Evolutionary conservation across 192 early-diverging fungal species (phyloP).

Genomic region (Martensiomyces pterosporus): DNA sequence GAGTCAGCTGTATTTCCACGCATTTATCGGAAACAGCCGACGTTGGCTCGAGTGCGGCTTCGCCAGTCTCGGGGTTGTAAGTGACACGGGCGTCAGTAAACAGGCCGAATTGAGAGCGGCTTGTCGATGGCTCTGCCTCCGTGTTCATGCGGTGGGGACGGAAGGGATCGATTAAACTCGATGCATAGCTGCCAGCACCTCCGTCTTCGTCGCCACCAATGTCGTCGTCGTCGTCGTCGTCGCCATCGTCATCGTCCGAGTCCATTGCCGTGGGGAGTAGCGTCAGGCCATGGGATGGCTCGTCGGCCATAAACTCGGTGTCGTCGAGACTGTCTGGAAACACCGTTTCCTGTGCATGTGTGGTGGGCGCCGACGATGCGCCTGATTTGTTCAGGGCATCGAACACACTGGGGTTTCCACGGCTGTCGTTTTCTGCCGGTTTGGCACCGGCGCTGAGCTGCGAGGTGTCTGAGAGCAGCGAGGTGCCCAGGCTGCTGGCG

Average conservation of each 20-base stretch:
- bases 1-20: background rate
- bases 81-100: conserved; percentile 20
- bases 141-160: too few species aligned
- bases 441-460: background rate
- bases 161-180: too few species aligned
- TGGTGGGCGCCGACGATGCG: too few species aligned
- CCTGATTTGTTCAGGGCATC: too few species aligned
- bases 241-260: conserved; percentile 9
- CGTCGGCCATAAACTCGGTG: background rate
- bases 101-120: conserved; percentile 13
- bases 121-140: too few species aligned
- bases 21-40: background rate
- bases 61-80: conserved; percentile 11
- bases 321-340: background rate
- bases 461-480: background rate
- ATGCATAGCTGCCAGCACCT: too few species aligned
- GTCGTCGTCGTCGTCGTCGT: background rate
- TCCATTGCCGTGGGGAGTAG: conserved; percentile 21
- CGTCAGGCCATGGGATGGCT: conserved; percentile 6
- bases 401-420: too few species aligned
- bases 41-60: conserved; percentile 6
- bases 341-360: background rate
- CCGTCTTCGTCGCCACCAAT: too few species aligned
- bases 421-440: too few species aligned
- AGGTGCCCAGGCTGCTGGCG: background rate